These are phyloP conservation scores for Epichloe uncinata DNA, from an alignment of 2,329 filamentous ascomycete species.

Conservation along the genomic window DNA sequence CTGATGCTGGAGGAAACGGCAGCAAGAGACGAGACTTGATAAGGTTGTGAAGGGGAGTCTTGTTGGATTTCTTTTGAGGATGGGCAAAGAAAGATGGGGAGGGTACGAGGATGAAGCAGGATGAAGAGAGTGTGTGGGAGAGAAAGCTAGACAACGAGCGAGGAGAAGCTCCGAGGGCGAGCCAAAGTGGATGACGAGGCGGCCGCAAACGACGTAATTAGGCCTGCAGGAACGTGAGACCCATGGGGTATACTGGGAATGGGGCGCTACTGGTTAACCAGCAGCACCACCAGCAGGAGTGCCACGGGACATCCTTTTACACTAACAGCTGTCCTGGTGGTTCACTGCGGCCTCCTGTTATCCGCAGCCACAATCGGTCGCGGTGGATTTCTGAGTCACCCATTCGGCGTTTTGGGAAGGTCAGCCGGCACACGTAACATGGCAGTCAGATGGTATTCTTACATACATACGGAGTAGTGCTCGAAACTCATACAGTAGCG, in stretches of 20 bases:
- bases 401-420: not conserved
- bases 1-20: constrained; percentile 2
- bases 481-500: not conserved
- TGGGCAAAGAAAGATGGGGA: constrained; percentile 6
- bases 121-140: not conserved
- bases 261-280: not conserved
- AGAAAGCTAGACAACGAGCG: not conserved
- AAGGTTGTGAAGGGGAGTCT: not conserved
- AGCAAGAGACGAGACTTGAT: constrained; percentile 7
- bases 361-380: too few species aligned
- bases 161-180: not conserved
- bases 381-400: too few species aligned
- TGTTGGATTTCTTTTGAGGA: not conserved
- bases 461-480: too few species aligned
- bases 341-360: not conserved
- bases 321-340: not conserved
- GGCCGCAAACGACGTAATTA: constrained; percentile 3
- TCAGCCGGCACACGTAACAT: too few species aligned
- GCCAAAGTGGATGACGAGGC: constrained; percentile 6
- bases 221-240: not conserved
- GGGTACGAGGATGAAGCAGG: constrained; percentile 4
- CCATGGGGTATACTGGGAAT: too few species aligned
- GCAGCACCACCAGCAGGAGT: not conserved
- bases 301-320: not conserved
- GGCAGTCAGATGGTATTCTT: too few species aligned